Base-by-base conservation (phyloP, 106 monocot species). In the Vanilla planifolia region DNA sequence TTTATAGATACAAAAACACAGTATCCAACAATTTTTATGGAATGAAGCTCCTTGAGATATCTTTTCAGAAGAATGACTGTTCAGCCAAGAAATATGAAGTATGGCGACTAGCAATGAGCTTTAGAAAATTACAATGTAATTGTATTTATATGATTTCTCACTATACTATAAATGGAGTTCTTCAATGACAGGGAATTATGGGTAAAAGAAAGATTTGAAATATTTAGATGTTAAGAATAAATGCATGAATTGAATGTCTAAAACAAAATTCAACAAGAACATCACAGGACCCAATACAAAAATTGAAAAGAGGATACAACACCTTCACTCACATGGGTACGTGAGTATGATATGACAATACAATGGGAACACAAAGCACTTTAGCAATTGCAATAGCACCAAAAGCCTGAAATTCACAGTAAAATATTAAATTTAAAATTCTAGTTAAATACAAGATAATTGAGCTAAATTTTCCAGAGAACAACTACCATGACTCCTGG, bases 271-370 rank as follows among this genome's bases (percentile, higher is more conserved):
- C 28, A 28, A n/a, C 16, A 63, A 63, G 5, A 8, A 40, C 16
- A 53, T 14, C 19, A 30, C 30, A 29, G 0, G 23, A 53, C 30
- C 28, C 30, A 0, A n/a, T n/a, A n/a, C n/a, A n/a, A n/a, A 52
- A 28, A 52, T 28, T 15, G 29, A 13, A 29, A 13, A 52, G 25
- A 52, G 16, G 14, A 52, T 1, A 68, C 11, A 25, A 64, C 56
- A 55, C n/a, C 7, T 7, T 15, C 41, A 77, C 91, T 91, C 43
- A 92, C 91, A 81, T 68, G 63, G 96, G 91, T 64, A 98, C 79
- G 77, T 91, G 96, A 5, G 96, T 96, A 76, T 91, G 91, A 79
- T 91, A 98, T 19, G 96, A 98, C 96, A 98, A 81, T 3, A 91
- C 91, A 52, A 98, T 64, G 16, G 96, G 96, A 33, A 85, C 81